Percentiles rank a stretch among this genome's conserved stretches.
Evolutionary conservation across 2,329 filamentous ascomycete species (phyloP).

Genomic region (Penicillium sp.): DNA sequence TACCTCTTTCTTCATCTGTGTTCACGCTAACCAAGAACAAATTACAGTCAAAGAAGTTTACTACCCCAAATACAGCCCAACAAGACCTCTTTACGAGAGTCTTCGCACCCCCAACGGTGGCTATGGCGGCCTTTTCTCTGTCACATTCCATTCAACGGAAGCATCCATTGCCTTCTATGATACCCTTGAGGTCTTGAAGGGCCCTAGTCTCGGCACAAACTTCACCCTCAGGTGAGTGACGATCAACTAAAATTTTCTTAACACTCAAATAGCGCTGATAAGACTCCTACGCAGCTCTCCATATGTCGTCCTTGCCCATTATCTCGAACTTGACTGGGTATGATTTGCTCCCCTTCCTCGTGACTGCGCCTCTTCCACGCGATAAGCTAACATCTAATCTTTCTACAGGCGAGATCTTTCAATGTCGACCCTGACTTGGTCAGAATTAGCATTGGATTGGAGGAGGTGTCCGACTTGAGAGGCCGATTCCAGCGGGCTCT

Average conservation of each 20-base stretch:
- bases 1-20: not conserved
- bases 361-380: not conserved
- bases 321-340: slow-evolving; percentile 86
- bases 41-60: slow-evolving; percentile 72
- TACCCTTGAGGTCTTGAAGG: slow-evolving; percentile 82
- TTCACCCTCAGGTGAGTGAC: slow-evolving; percentile 72
- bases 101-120: slow-evolving; percentile 75
- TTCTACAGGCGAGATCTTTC: slow-evolving; percentile 66
- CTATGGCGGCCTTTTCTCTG: slow-evolving; percentile 86
- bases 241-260: not conserved
- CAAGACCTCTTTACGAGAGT: slow-evolving; percentile 74
- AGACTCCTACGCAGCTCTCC: slow-evolving; percentile 63
- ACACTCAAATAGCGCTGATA: not conserved
- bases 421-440: slow-evolving; percentile 81
- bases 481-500: slow-evolving; percentile 71
- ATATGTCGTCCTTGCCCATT: slow-evolving; percentile 91
- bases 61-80: slow-evolving; percentile 80
- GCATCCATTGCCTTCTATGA: slow-evolving; percentile 86
- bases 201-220: slow-evolving; percentile 93
- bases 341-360: slow-evolving; percentile 30
- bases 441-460: slow-evolving; percentile 85
- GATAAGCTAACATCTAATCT: slow-evolving; percentile 16
- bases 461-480: slow-evolving; percentile 71
- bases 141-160: slow-evolving; percentile 71
- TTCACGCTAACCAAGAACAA: not conserved